phyloP scores from a whole-genome alignment of 176 grass and related monocot genomes.

The Dendrocalamus sinicus region DNA sequence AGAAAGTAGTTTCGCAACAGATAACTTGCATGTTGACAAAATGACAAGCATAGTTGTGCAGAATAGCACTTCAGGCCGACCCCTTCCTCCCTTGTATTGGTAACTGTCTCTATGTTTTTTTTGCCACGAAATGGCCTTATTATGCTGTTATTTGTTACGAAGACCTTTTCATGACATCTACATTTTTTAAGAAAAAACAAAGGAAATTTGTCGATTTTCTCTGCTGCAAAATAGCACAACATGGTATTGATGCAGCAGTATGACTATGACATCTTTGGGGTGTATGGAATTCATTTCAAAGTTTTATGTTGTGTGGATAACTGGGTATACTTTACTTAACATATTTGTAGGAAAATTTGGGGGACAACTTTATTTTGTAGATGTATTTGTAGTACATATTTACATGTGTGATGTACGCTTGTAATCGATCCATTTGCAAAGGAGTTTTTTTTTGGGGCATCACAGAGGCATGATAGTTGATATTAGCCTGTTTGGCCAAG shows the following conservation, averaged over 20 bases:
- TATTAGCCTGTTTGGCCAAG: neutral
- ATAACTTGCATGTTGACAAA: constrained; percentile 4
- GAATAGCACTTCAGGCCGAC: neutral
- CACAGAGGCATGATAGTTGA: neutral
- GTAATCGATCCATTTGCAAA: neutral
- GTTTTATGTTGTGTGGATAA: neutral
- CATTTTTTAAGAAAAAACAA: neutral
- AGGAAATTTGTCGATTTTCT: neutral
- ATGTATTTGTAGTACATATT: neutral
- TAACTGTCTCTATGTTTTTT: neutral
- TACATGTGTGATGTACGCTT: neutral
- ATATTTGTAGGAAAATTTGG: neutral
- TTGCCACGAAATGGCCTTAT: neutral
- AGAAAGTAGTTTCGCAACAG: neutral
- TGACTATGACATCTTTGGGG: neutral
- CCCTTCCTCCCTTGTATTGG: neutral
- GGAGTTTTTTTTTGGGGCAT: neutral
- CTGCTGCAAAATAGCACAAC: neutral
- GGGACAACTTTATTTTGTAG: neutral
- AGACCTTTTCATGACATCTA: neutral
- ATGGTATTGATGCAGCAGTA: neutral
- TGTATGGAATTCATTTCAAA: neutral
- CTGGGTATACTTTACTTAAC: neutral
- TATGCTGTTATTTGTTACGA: neutral
- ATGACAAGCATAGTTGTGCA: neutral